phyloP scores from a whole-genome alignment of 2,329 filamentous ascomycete genomes.

The Paracoccidioides lutzii region DNA sequence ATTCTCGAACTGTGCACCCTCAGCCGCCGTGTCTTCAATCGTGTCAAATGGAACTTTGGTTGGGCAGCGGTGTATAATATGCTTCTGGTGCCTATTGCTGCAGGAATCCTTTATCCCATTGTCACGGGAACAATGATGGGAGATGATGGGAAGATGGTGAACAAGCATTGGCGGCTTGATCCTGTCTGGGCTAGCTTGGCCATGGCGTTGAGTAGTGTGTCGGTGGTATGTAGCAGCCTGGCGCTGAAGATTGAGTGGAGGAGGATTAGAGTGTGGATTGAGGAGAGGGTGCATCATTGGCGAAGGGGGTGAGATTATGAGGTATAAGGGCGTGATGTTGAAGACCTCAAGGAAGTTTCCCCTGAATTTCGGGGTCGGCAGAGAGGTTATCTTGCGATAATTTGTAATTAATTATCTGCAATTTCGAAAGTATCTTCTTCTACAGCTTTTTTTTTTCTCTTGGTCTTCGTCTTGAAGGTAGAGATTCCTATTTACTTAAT shows the following conservation, averaged over 20 bases:
- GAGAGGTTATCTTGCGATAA: no score
- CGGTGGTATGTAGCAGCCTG: conserved; percentile 72
- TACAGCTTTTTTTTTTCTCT: no score
- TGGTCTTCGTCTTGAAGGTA: no score
- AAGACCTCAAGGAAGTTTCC: neutral
- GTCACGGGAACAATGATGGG: conserved; percentile 24
- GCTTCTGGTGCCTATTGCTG: conserved; percentile 64
- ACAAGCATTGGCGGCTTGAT: conserved; percentile 34
- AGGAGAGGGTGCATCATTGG: neutral
- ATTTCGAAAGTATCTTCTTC: no score
- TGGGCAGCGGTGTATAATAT: conserved; percentile 80
- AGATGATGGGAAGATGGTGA: conserved; percentile 21
- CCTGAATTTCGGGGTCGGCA: no score
- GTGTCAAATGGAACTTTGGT: conserved; percentile 72
- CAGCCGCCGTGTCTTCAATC: conserved; percentile 56
- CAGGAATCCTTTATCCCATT: conserved; percentile 61
- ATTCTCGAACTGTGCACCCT: conserved; percentile 63
- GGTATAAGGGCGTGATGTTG: neutral
- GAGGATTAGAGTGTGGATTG: conserved; percentile 1
- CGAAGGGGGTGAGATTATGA: neutral
- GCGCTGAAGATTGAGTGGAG: conserved; percentile 44
- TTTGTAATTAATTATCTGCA: no score
- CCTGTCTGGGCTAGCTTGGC: conserved; percentile 70
- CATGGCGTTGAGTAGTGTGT: conserved; percentile 86
- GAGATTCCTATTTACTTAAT: no score